phyloP scores from a whole-genome alignment of 306 rosid genomes.

The apple (Malus domestica) region DNA sequence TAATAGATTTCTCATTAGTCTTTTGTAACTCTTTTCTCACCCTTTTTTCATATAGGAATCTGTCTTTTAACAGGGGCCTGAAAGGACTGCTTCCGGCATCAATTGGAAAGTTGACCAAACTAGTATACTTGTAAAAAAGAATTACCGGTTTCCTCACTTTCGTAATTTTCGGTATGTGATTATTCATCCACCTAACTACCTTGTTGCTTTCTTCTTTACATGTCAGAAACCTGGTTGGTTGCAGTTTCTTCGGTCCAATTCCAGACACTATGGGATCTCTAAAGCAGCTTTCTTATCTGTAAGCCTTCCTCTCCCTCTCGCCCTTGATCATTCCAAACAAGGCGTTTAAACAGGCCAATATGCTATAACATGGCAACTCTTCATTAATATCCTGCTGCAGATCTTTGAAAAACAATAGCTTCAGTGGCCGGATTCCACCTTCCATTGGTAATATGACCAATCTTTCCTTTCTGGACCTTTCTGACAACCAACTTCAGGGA shows the following conservation, averaged over 20 bases:
- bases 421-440: constrained; percentile 27
- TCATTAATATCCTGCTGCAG: constrained; percentile 4
- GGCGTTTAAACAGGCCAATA: neutral
- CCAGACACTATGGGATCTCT: constrained; percentile 59
- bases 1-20: neutral
- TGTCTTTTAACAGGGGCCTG: constrained; percentile 40
- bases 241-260: constrained; percentile 58
- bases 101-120: constrained; percentile 29
- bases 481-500: constrained; percentile 31
- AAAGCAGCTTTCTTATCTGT: constrained; percentile 41
- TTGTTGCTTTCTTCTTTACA: constrained; percentile 3
- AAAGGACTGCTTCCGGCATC: constrained; percentile 33
- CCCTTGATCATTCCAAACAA: neutral
- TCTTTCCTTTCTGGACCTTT: constrained; percentile 37
- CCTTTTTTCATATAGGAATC: constrained; percentile 30
- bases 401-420: constrained; percentile 29
- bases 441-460: constrained; percentile 33
- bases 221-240: constrained; percentile 48
- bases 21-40: neutral
- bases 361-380: neutral
- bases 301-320: constrained; percentile 13
- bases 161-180: neutral
- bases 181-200: neutral
- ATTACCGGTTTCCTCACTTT: neutral
- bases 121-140: constrained; percentile 16